Evolutionary conservation across 352 stramenopile species (phyloP), one percentile per base, ranked within the genome.

Genomic region (Phytophthora fragariae): DNA sequence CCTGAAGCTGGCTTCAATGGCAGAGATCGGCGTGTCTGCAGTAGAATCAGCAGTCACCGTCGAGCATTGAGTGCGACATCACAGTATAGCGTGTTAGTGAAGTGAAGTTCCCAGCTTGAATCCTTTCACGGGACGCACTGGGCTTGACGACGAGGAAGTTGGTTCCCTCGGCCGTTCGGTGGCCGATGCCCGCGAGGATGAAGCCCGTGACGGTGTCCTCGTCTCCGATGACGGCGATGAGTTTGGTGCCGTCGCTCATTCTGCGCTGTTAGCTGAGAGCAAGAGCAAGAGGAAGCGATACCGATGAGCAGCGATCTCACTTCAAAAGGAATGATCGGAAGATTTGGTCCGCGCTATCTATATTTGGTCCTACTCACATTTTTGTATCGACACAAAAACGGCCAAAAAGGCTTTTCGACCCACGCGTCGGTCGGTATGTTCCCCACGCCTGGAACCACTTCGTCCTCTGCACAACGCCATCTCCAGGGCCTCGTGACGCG

Each of bases 161-260:
- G 65, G 90, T 95, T 39, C 92, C 94, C 66, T 99, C 86, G 41
- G 96, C 91, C 41, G 95, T 99, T 67, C 97, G 90, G 76, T 99
- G 97, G 54, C 97, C 97, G 31, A 99, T 81, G 60, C 97, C 97
- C 37, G 97, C 97, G 33, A 99, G 92, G 61, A 99, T 94, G 83
- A 99, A 99, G 41, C 97, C 97, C 63, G 97, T 99, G 59, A 99
- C 97, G 9, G 97, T 99, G 79, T 99, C 97, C 91, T 99, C 91
- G 75, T 97, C 91, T 60, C 91, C 91, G 59, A 97, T 97, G 62
- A 97, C 90, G 21, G 78, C 90, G 55, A 97, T 86, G 9, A 97
- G 76, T 84, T 97, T 97, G 53, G 89, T 94, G 65, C 77, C 73
- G 62, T 96, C 87, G 62, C 83, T 92, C 84, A 92, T 94, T 62